phyloP scores from a whole-genome alignment of 768 basidiomycete genomes.

The Lentinula edodes region DNA sequence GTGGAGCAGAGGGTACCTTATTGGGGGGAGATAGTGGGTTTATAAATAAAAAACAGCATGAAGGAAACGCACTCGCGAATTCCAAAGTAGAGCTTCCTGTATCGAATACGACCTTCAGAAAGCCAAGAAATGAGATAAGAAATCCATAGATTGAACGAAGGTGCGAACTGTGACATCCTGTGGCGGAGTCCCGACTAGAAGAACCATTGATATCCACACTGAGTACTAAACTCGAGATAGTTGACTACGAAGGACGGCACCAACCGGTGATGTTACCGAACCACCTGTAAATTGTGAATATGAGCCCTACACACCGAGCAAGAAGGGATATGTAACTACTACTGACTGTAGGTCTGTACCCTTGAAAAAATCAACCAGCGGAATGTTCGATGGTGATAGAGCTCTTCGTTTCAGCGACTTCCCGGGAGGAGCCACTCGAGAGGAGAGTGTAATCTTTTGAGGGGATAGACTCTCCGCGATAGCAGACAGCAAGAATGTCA shows the following conservation, averaged over 20 bases:
- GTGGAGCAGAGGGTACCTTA: constrained; percentile 41
- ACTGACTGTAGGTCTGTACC: constrained; percentile 55
- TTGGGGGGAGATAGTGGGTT: constrained; percentile 7
- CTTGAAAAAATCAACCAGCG: constrained; percentile 46
- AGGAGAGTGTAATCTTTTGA: constrained; percentile 26
- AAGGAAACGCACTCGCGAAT: constrained; percentile 35
- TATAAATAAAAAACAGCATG: neutral
- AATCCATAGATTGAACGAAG: neutral
- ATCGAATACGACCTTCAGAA: constrained; percentile 47
- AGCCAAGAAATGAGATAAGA: neutral
- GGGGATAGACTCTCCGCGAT: constrained; percentile 11
- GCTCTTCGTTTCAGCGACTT: constrained; percentile 27
- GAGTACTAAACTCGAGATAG: no score
- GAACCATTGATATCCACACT: neutral
- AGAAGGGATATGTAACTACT: neutral
- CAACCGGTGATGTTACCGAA: constrained; percentile 45
- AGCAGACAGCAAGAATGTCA: neutral
- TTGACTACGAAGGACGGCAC: neutral
- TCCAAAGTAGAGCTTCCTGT: constrained; percentile 46
- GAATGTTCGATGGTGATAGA: constrained; percentile 33
- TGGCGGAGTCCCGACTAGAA: constrained; percentile 47
- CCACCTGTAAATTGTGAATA: constrained; percentile 27
- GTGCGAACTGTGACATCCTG: constrained; percentile 34
- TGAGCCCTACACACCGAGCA: neutral
- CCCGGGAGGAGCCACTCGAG: constrained; percentile 16